Evolutionary conservation across 208 protist genomes (phyloP).

Genomic region (Trypanosoma scelopori): DNA sequence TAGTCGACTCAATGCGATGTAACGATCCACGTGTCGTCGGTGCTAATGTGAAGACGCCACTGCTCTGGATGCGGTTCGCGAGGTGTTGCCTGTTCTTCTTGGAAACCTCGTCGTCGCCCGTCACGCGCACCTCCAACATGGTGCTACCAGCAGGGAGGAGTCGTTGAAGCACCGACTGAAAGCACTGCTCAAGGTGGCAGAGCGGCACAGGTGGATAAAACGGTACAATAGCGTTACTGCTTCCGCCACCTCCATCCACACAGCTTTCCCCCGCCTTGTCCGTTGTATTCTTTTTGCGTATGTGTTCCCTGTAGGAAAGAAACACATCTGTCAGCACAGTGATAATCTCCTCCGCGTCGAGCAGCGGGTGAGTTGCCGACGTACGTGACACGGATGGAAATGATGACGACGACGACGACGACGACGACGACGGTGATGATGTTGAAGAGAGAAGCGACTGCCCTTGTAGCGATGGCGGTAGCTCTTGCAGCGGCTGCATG

Average conservation of each 20-base stretch:
- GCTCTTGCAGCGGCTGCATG: constrained; percentile 17
- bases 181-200: constrained; percentile 21
- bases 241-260: background rate
- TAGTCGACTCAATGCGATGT: constrained; percentile 1
- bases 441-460: background rate
- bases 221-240: background rate
- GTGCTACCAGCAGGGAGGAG: constrained; percentile 6
- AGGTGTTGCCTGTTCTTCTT: constrained; percentile 15
- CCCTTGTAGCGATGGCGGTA: background rate
- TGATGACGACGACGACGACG: background rate
- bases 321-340: constrained; percentile 12
- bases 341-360: constrained; percentile 22
- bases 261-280: background rate
- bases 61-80: constrained; percentile 17
- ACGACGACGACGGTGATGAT: background rate
- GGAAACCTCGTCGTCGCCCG: background rate
- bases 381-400: background rate
- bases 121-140: background rate
- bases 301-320: constrained; percentile 10
- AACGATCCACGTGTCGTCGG: background rate
- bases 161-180: constrained; percentile 19
- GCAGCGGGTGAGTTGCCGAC: constrained; percentile 4
- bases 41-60: constrained; percentile 16
- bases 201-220: constrained; percentile 29
- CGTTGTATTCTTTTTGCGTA: background rate